A percentile compares a stretch with the other conserved stretches of the same genome.
phyloP scores from a whole-genome alignment of 805 yeast species.

The Candida berthetii region DNA sequence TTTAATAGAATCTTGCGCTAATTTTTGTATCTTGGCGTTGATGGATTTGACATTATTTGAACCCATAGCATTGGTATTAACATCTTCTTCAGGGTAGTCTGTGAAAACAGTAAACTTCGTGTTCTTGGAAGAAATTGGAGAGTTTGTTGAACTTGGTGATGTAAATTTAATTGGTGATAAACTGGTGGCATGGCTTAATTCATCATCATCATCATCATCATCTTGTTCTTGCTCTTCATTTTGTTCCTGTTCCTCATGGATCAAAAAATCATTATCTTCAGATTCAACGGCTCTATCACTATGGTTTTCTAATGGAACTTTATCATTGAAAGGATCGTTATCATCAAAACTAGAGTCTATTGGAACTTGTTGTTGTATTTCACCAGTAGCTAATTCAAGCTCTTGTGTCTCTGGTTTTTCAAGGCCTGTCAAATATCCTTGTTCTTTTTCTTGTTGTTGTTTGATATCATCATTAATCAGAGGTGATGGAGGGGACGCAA shows the following conservation, averaged over 20 bases:
- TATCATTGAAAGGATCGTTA: constrained; percentile 6
- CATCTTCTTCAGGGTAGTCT: constrained; percentile 12
- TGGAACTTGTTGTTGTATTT: background rate
- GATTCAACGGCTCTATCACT: constrained; percentile 17
- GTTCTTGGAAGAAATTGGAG: background rate
- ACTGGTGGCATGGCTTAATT: constrained; percentile 12
- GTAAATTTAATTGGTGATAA: constrained; percentile 17
- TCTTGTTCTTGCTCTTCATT: background rate
- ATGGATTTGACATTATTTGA: background rate
- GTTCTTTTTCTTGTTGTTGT: background rate
- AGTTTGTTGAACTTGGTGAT: constrained; percentile 9
- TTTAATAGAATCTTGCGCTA: constrained; percentile 12
- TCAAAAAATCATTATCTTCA: constrained; percentile 7
- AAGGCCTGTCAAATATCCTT: background rate
- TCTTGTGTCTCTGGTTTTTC: background rate
- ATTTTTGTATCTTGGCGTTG: constrained; percentile 8
- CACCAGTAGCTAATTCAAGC: background rate
- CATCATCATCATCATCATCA: constrained; percentile 2
- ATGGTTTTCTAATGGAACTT: constrained; percentile 15
- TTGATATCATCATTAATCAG: background rate
- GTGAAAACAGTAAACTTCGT: constrained; percentile 14
- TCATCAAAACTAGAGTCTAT: background rate
- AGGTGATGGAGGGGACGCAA: constrained; percentile 20
- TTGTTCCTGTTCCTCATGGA: constrained; percentile 4
- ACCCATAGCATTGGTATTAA: background rate